Percentiles rank a stretch among this genome's conserved stretches.
phyloP scores from a whole-genome alignment of 1,284 basidiomycete genomes.

The Ceratobasidium sp. region DNA sequence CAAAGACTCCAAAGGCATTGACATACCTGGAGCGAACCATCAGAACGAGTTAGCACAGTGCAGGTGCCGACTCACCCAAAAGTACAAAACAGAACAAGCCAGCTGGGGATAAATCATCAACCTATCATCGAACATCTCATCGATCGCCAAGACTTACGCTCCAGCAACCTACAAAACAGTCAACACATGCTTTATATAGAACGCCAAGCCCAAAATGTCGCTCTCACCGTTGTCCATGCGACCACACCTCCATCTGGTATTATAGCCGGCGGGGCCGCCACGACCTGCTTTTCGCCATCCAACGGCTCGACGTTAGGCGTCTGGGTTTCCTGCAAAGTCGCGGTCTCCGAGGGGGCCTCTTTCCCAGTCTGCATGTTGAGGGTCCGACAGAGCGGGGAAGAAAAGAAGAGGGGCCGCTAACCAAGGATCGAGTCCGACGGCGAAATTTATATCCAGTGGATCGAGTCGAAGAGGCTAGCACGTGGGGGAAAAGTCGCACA shows the following conservation, averaged over 20 bases:
- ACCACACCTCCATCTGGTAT: constrained; percentile 38
- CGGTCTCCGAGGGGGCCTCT: constrained; percentile 31
- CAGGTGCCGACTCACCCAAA: constrained; percentile 22
- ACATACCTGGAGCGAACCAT: not conserved
- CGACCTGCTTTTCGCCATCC: constrained; percentile 31
- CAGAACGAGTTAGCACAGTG: not conserved
- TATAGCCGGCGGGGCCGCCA: constrained; percentile 8
- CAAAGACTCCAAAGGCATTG: constrained; percentile 41
- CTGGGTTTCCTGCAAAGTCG: constrained; percentile 24
- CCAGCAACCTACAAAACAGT: constrained; percentile 27
- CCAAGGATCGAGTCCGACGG: not conserved
- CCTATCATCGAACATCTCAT: not conserved
- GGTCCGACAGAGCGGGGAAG: not conserved
- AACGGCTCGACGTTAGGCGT: not conserved
- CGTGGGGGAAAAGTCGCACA: not conserved
- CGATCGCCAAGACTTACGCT: constrained; percentile 24
- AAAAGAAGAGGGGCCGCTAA: not conserved
- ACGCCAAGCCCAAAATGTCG: not conserved
- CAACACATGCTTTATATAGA: not conserved
- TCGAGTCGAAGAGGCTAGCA: constrained; percentile 2
- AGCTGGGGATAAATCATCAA: constrained; percentile 4
- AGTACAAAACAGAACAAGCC: constrained; percentile 38
- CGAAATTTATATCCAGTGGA: not conserved
- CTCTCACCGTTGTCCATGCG: constrained; percentile 40
- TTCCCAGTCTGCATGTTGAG: constrained; percentile 28